Base-by-base conservation (phyloP, 2,329 filamentous ascomycete genomes). In the Cladosporium sp. region DNA sequence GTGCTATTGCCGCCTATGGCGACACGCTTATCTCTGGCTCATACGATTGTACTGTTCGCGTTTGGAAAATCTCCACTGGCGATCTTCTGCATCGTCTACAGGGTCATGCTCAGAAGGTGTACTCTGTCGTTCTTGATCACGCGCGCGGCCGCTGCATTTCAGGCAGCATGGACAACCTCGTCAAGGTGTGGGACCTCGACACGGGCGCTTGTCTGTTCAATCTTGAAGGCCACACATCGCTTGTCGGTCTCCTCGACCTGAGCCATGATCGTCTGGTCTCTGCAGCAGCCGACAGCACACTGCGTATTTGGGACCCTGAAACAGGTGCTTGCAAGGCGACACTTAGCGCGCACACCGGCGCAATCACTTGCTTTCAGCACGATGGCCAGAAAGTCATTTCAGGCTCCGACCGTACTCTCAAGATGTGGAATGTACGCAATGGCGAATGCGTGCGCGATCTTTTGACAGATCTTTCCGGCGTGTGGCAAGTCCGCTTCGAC, bases 401-500 rank as follows among this genome's bases (percentile, higher is more conserved):
- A 35, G 93, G 93, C 49, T 95, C 89, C 52, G 93, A 98, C 67
- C 84, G 92, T 62, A 96, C 89, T 3, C 76, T 98, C 56, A 98
- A 98, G 75, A 94, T 98, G 88, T 98, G 93, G 93, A 89, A 98
- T 63, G 86, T 96, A 43, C 82, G 84, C 61, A 95, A 85, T 1
- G 93, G 93, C 42, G 87, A 96, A 61, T 96, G 90, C 66, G 83
- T 95, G 46, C 87, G 92, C 58, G 92, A 98, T 68, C 78, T 98
- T 36, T 76, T 98, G 62, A 95, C 89, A 12, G 91, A 96, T 63
- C 77, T 98, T 30, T 92, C 85, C 58, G 91, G 92, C n/a, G 93
- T 98, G 7, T 98, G 93, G 93, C 93, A 98, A 72, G 93, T 98
- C 62, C 93, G 93, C 63, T 98, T 98, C 71, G 91, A 98, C 63